Evolutionary conservation across 1,139 yeast genomes (phyloP).

Genomic region (Debaryomyces sp.): DNA sequence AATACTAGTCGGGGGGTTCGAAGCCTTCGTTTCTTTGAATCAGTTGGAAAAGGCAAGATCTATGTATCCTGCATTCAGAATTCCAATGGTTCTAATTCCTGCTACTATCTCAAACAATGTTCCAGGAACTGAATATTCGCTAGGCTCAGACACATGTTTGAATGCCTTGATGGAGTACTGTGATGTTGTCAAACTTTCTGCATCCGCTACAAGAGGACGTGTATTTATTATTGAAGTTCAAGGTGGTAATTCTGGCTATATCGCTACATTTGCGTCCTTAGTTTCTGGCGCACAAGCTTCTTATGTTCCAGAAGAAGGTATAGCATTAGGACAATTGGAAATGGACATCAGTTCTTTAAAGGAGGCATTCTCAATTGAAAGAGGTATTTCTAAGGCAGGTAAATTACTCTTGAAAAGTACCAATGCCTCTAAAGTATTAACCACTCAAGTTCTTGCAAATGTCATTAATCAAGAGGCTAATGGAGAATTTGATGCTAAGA

Average conservation of each 20-base stretch:
- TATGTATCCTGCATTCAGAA: slow-evolving; percentile 71
- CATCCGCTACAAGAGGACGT: slow-evolving; percentile 76
- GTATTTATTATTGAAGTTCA: slow-evolving; percentile 84
- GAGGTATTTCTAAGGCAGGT: slow-evolving; percentile 72
- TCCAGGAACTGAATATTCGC: slow-evolving; percentile 81
- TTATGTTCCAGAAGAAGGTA: slow-evolving; percentile 74
- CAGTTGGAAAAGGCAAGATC: slow-evolving; percentile 65
- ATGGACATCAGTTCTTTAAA: slow-evolving; percentile 62
- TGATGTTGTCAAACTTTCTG: slow-evolving; percentile 78
- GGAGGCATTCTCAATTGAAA: slow-evolving; percentile 57
- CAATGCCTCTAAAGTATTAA: slow-evolving; percentile 77
- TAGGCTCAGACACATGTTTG: slow-evolving; percentile 80
- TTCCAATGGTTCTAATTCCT: slow-evolving; percentile 78
- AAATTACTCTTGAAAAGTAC: slow-evolving; percentile 84
- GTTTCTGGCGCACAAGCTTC: slow-evolving; percentile 76
- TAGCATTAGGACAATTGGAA: slow-evolving; percentile 57
- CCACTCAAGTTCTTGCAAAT: slow-evolving; percentile 80
- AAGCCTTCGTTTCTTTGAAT: slow-evolving; percentile 71
- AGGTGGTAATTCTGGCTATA: slow-evolving; percentile 82
- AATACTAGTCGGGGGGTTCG: slow-evolving; percentile 78
- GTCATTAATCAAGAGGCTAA: slow-evolving; percentile 78
- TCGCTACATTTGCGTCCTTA: slow-evolving; percentile 69
- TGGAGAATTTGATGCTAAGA: slow-evolving; percentile 83
- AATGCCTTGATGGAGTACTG: slow-evolving; percentile 75
- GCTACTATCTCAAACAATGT: slow-evolving; percentile 85